Percentiles rank a stretch among this genome's conserved stretches.
These are phyloP conservation scores for Leccinum griseonigrum DNA, from an alignment of 1,284 basidiomycete genomes.

Conservation along the genomic window DNA sequence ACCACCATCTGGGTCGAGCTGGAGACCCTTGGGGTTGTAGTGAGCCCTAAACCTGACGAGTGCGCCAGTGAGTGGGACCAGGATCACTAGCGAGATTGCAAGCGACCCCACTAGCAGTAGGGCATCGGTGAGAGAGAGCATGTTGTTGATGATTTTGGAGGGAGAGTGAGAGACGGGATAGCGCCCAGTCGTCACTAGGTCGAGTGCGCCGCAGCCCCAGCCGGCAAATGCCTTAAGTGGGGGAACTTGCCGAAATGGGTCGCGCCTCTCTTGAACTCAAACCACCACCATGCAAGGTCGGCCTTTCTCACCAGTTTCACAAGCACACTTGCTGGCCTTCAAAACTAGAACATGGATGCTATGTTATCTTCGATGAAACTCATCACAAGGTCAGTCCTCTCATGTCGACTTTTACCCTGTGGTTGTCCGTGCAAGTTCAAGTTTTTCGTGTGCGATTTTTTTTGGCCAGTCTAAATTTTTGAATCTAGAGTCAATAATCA, in stretches of 20 bases:
- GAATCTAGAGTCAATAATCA: neutral
- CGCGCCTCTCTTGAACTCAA: slow-evolving; percentile 31
- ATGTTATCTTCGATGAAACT: neutral
- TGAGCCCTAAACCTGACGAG: slow-evolving; percentile 75
- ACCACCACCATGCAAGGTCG: slow-evolving; percentile 37
- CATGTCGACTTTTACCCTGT: neutral
- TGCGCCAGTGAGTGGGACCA: slow-evolving; percentile 65
- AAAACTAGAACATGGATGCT: neutral
- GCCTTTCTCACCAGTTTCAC: neutral
- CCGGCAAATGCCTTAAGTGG: slow-evolving; percentile 26
- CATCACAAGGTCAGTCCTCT: neutral
- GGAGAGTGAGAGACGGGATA: neutral
- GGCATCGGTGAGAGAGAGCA: slow-evolving; percentile 41
- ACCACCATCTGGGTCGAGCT: slow-evolving; percentile 75
- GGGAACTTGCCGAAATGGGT: slow-evolving; percentile 24
- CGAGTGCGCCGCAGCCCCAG: slow-evolving; percentile 10
- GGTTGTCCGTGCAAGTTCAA: neutral
- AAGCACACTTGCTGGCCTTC: neutral
- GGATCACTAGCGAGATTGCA: slow-evolving; percentile 48
- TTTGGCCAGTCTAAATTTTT: neutral
- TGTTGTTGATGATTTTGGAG: slow-evolving; percentile 8
- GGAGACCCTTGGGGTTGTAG: slow-evolving; percentile 80
- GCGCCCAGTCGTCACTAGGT: neutral
- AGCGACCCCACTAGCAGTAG: slow-evolving; percentile 48
- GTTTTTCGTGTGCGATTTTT: neutral